Base-by-base conservation (phyloP, 2,329 filamentous ascomycete species). In the Penicillium sp. region DNA sequence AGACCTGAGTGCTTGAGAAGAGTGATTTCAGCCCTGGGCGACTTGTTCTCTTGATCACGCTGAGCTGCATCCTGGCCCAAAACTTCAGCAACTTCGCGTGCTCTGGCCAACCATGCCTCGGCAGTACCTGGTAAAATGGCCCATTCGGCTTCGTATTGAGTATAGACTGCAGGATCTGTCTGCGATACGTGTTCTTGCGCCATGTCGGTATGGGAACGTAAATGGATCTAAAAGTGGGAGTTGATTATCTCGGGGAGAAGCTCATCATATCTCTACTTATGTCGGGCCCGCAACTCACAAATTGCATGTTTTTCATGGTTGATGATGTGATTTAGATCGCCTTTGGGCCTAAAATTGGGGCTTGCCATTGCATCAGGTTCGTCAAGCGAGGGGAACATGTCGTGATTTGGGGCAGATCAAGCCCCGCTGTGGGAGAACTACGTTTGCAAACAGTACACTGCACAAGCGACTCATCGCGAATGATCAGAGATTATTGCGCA, bases 1-100 rank as follows among this genome's bases (percentile, higher is more conserved):
- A 83, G 56, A 1, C 79, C 78, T 0, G 79, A 70, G 39, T 77
- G 70, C 58, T 83, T 83, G 10, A 83, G 69, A 1, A 83, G 67
- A 0, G 74, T 67, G 2, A 83, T 65, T 54, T 83, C 81, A 0
- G 78, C 78, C 2, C 67, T 67, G 1, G 80, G 81, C 1, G 78
- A 76, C 55, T 79, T 81, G 56, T 81, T 79, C 51, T 79, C 79
- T 42, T 75, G 72, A 44, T 82, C 79, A 47, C 80, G 64, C 39
- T 72, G 61, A 0, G 71, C 71, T 0, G 75, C 79, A 62, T 82
- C 80, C n/a, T 69, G 59, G 8, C 74, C 71, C 1, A 82, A 70
- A n/a, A 82, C 75, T 8, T 74, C 68, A 4, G 77, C 70, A 3
- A 83, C 79, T 26, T 76, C 71, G n/a, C 68, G 68, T 6, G 79